Percentiles rank a stretch among this genome's conserved stretches.
Conservation (phyloP, 2,329 filamentous ascomycete species). For the Hymenoscyphus repandus region DNA sequence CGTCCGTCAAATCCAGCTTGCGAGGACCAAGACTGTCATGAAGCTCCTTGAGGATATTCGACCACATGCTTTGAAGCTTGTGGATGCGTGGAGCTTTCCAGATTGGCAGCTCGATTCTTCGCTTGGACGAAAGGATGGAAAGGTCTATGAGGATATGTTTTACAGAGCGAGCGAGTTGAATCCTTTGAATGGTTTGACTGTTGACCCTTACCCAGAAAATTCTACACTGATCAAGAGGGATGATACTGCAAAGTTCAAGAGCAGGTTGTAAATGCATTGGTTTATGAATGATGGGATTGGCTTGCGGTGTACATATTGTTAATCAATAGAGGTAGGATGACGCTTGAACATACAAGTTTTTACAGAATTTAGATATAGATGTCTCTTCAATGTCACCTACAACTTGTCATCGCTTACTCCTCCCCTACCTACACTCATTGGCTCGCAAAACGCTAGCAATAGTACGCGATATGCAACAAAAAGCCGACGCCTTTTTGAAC, state of each 20-base stretch:
- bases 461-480: too few species aligned
- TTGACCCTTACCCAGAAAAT: conserved; percentile 66
- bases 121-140: conserved; percentile 65
- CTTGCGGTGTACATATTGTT: not conserved
- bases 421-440: too few species aligned
- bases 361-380: too few species aligned
- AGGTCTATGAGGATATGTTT: conserved; percentile 76
- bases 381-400: too few species aligned
- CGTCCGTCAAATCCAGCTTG: conserved; percentile 66
- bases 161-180: conserved; percentile 66
- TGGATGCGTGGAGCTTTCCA: conserved; percentile 71
- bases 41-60: conserved; percentile 65
- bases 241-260: conserved; percentile 40
- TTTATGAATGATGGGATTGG: not conserved
- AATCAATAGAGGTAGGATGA: too few species aligned
- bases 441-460: too few species aligned
- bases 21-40: conserved; percentile 62
- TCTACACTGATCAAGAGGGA: conserved; percentile 57
- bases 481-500: too few species aligned
- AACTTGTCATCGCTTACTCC: too few species aligned
- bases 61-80: conserved; percentile 65
- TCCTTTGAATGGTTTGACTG: conserved; percentile 64
- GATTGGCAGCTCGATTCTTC: conserved; percentile 74
- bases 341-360: too few species aligned
- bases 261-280: conserved; percentile 39